Evolutionary conservation across 2,329 filamentous ascomycete species (phyloP).

Genomic region (Colletotrichum endophyticum): DNA sequence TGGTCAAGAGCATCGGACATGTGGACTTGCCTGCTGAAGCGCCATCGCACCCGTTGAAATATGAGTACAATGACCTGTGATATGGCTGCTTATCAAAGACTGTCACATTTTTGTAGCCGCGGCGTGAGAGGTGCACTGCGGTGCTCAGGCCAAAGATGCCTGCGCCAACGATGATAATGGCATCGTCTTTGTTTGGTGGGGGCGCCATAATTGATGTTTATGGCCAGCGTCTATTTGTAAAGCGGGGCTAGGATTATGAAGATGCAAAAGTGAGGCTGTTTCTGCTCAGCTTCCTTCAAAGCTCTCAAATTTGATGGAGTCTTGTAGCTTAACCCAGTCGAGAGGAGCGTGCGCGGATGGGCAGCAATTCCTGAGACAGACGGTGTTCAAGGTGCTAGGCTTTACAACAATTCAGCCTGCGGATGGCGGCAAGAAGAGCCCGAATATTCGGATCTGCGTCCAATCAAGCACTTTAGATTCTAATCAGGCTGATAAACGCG

Average conservation of each 20-base stretch:
- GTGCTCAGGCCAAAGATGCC: constrained; percentile 34
- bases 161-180: constrained; percentile 31
- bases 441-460: neutral
- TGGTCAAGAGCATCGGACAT: neutral
- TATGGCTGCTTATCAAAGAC: constrained; percentile 53
- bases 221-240: neutral
- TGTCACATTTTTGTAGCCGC: constrained; percentile 51
- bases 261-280: neutral
- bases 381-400: accelerated
- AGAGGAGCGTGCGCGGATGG: neutral
- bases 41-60: constrained; percentile 43
- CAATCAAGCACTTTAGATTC: neutral
- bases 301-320: neutral
- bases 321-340: accelerated
- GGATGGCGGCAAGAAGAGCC: neutral
- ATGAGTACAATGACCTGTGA: constrained; percentile 43
- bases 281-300: neutral
- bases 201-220: neutral
- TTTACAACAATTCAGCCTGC: neutral
- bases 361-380: neutral
- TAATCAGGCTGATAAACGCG: neutral
- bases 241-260: neutral
- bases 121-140: constrained; percentile 30
- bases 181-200: constrained; percentile 8
- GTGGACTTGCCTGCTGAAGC: constrained; percentile 42